A percentile compares a stretch with the other conserved stretches of the same genome.
phyloP scores from a whole-genome alignment of 2,329 filamentous ascomycete genomes.

The Metarhizium brunneum region DNA sequence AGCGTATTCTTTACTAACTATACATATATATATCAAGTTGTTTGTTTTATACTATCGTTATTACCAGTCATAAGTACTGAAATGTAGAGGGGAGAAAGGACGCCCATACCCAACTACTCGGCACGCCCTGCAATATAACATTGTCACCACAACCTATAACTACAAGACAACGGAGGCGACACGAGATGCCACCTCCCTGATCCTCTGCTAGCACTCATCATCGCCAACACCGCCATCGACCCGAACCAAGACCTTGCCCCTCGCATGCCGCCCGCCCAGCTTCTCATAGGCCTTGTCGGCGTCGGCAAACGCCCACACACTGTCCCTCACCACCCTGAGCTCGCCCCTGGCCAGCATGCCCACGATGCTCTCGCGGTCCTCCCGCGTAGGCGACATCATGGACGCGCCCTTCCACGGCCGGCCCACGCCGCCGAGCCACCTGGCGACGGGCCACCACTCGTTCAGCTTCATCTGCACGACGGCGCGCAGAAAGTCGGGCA shows the following conservation, averaged over 20 bases:
- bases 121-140: too few relatives aligned
- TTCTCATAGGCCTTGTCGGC: slow-evolving; percentile 25
- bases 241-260: slow-evolving; percentile 29
- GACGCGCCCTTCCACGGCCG: slow-evolving; percentile 23
- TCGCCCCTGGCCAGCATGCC: slow-evolving; percentile 25
- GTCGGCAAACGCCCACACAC: slow-evolving; percentile 27
- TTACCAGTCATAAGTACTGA: too few relatives aligned
- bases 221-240: slow-evolving; percentile 16
- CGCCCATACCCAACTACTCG: too few relatives aligned
- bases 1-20: too few relatives aligned
- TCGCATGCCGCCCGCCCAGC: slow-evolving; percentile 22
- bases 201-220: slow-evolving; percentile 10
- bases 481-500: slow-evolving; percentile 20
- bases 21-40: too few relatives aligned
- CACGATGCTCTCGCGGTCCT: slow-evolving; percentile 22
- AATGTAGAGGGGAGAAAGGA: too few relatives aligned
- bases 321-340: slow-evolving; percentile 26
- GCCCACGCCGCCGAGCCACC: slow-evolving; percentile 27
- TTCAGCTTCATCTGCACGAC: slow-evolving; percentile 28
- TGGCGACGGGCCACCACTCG: slow-evolving; percentile 24
- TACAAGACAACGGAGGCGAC: too few relatives aligned
- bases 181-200: not conserved
- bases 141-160: too few relatives aligned
- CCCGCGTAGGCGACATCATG: slow-evolving; percentile 24
- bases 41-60: too few relatives aligned